Evolutionary conservation across 139 green algal genomes (phyloP), one percentile per base, ranked within the genome.

Genomic region (Yamagishiella unicocca): DNA sequence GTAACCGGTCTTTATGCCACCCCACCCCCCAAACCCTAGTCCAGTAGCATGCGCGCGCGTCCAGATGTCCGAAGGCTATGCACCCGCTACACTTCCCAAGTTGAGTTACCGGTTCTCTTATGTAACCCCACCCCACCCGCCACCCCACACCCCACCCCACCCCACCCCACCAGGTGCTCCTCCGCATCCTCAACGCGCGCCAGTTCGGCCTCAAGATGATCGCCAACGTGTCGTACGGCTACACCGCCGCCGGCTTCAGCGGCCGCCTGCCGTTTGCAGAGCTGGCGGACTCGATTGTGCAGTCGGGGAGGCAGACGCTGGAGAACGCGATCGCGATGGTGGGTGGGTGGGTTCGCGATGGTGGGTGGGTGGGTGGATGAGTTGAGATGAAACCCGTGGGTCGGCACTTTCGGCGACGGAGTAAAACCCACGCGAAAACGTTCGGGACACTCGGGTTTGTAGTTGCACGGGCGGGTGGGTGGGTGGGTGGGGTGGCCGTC

Each of bases 181-280:
- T 96, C 71, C 94, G 97, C 35, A 91, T 94, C 53, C 91, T 99
- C 22, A 99, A 99, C 87, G 96, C 97, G 10, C 93, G 97, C 5
- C 98, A 99, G 94, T 98, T 99, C 89, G 95, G 91, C 6, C 93
- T 99, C 64, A 99, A 99, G 92, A 94, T 99, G 70, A 99, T 99
- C 70, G 95, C 97, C 72, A 99, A 99, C 90, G 97, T 99, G 93
- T 87, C 91, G 25, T 98, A 97, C 87, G 95, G 95, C 72, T 95
- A 96, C 84, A 93, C 93, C 33, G 72, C 67, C 25, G 92, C 92
- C 12, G 87, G 89, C 37, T 98, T 97, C 90, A 93, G 82, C 19
- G 97, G 98, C 1, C 94, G 97, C 62, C 99, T 99, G 98, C 98
- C 98, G 17, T 96, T 96, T 76, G 96, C 97, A 10, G 97, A 99